Conservation (phyloP, 148 eudicot species). For the Hydrangea macrophylla region DNA sequence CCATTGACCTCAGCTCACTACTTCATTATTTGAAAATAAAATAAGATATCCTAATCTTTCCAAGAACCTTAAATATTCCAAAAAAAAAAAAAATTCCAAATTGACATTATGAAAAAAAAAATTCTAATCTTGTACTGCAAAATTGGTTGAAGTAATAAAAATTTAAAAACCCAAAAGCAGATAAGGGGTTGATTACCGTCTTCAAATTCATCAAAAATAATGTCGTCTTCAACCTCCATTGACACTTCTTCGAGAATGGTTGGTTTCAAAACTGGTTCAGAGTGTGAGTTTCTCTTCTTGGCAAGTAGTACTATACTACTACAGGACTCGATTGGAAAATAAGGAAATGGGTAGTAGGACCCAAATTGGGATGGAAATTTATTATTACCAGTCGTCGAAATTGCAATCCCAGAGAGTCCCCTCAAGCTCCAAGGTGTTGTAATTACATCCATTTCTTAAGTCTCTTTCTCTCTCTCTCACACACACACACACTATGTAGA, state of each 20-base stretch:
- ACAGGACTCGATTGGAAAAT: background rate
- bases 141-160: background rate
- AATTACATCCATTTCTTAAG: slow-evolving; percentile 20
- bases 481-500: too few relatives aligned
- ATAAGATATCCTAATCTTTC: too few relatives aligned
- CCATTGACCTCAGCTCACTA: background rate
- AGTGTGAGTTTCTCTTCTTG: slow-evolving; percentile 34
- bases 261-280: slow-evolving; percentile 40
- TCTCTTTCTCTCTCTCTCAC: background rate
- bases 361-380: slow-evolving; percentile 13
- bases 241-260: slow-evolving; percentile 43
- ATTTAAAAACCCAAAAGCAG: background rate
- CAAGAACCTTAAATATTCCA: too few relatives aligned
- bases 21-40: too few relatives aligned
- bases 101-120: too few relatives aligned
- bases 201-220: slow-evolving; percentile 41
- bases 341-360: slow-evolving; percentile 9
- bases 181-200: slow-evolving; percentile 32
- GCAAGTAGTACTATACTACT: slow-evolving; percentile 31
- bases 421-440: slow-evolving; percentile 20
- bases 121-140: background rate
- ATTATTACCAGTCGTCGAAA: background rate
- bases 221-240: slow-evolving; percentile 35
- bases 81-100: too few relatives aligned
- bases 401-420: slow-evolving; percentile 8